Evolutionary conservation across 495 filamentous ascomycete genomes (phyloP).

Genomic region (Jackrogersella minutella): DNA sequence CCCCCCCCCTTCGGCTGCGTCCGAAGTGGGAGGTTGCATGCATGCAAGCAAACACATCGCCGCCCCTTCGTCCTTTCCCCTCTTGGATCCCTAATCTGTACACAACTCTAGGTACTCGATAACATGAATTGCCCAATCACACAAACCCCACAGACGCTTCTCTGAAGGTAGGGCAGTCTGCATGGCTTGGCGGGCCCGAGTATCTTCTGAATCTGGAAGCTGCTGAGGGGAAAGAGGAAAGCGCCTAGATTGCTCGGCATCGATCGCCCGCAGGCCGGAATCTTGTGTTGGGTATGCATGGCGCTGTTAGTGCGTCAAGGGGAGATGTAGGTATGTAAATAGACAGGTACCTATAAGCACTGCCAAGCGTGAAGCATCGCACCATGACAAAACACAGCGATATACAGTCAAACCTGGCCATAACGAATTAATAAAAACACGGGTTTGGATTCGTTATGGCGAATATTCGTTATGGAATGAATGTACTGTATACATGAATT

Average conservation of each 20-base stretch:
- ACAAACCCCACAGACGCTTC: background rate
- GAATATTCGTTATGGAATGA: too few relatives aligned
- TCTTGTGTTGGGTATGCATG: background rate
- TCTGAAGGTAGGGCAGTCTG: background rate
- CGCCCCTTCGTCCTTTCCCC: background rate
- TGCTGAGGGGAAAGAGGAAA: background rate
- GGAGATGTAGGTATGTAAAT: too few relatives aligned
- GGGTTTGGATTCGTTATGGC: too few relatives aligned
- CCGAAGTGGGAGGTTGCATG: background rate
- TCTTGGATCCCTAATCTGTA: background rate
- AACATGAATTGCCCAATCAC: constrained; percentile 23
- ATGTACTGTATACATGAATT: too few relatives aligned
- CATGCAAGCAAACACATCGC: background rate
- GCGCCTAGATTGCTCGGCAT: background rate
- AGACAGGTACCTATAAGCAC: too few relatives aligned
- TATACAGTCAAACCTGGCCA: too few relatives aligned
- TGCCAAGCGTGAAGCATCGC: too few relatives aligned
- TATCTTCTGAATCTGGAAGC: constrained; percentile 7
- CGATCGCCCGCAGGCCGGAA: background rate
- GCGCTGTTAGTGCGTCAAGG: too few relatives aligned
- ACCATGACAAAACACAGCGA: too few relatives aligned
- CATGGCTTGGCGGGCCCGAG: constrained; percentile 12
- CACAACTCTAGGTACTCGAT: constrained; percentile 5
- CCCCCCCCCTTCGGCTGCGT: background rate
- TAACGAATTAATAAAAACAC: too few relatives aligned